Evolutionary conservation across 352 stramenopile genomes (phyloP).

Genomic region (Phytophthora vignae): DNA sequence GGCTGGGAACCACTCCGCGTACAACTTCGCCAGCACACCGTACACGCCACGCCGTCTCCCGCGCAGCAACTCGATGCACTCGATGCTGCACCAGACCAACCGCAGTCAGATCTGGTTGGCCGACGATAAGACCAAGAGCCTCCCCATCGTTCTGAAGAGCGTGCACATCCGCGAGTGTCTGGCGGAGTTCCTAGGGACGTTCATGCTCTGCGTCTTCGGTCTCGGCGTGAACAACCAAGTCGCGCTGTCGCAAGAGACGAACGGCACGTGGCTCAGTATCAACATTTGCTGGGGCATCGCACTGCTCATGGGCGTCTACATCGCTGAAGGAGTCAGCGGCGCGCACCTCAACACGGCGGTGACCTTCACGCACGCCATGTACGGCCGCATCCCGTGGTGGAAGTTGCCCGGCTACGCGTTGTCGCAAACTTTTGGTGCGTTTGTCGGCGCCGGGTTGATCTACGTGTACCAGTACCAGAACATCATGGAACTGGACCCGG

Average conservation of each 20-base stretch:
- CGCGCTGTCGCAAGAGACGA: constrained; percentile 43
- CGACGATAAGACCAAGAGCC: constrained; percentile 25
- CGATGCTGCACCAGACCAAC: constrained; percentile 41
- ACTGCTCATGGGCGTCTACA: constrained; percentile 62
- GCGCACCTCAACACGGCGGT: constrained; percentile 68
- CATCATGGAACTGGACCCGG: constrained; percentile 48
- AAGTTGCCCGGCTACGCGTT: constrained; percentile 51
- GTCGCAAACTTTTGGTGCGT: constrained; percentile 49
- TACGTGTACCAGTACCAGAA: constrained; percentile 59
- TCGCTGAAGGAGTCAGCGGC: constrained; percentile 50
- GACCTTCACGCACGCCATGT: constrained; percentile 58
- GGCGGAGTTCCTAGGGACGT: constrained; percentile 60
- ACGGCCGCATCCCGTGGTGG: constrained; percentile 51
- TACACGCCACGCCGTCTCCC: constrained; percentile 32
- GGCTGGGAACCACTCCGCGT: constrained; percentile 13
- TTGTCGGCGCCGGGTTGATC: constrained; percentile 47
- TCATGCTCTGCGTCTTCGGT: constrained; percentile 60
- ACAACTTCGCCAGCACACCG: constrained; percentile 36
- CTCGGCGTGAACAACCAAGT: constrained; percentile 67
- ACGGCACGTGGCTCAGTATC: constrained; percentile 70
- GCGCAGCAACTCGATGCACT: constrained; percentile 22
- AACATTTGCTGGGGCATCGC: constrained; percentile 73
- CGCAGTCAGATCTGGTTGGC: constrained; percentile 36
- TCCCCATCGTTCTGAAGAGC: constrained; percentile 39
- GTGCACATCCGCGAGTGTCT: constrained; percentile 58